Conservation (phyloP, 257 asterid species). For the Voacanga thouarsii region DNA sequence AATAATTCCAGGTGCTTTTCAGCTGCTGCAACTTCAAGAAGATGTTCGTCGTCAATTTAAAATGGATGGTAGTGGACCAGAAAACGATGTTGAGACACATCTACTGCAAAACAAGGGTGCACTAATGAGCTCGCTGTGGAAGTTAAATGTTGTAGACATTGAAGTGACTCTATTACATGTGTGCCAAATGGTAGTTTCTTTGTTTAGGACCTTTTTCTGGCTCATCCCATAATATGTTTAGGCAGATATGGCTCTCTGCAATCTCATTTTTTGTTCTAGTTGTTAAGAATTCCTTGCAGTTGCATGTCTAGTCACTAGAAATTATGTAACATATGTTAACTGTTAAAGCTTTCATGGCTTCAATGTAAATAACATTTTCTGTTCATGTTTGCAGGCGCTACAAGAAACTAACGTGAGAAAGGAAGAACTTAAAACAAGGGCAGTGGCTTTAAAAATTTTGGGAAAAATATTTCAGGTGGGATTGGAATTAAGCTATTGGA, state of each 20-base stretch:
- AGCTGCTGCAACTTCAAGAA: constrained; percentile 92
- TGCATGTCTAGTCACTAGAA: not conserved
- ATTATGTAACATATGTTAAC: not conserved
- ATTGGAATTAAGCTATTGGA: not conserved
- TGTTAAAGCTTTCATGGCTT: not conserved
- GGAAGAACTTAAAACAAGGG: constrained; percentile 67
- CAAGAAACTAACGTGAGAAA: constrained; percentile 61
- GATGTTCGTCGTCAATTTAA: constrained; percentile 61
- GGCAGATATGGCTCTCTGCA: not conserved
- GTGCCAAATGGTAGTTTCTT: constrained; percentile 67
- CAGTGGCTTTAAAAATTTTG: constrained; percentile 60
- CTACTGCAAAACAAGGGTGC: constrained; percentile 60
- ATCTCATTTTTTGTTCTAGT: not conserved
- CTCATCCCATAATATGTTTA: not conserved
- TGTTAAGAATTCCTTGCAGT: not conserved
- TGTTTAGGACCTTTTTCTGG: not conserved
- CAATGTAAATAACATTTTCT: not conserved
- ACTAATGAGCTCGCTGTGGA: constrained; percentile 81
- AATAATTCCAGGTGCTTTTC: constrained; percentile 68
- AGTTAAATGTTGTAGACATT: constrained; percentile 80
- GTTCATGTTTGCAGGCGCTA: constrained; percentile 47
- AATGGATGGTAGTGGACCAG: constrained; percentile 55
- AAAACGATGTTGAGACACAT: constrained; percentile 71
- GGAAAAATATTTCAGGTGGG: constrained; percentile 73
- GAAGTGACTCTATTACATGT: constrained; percentile 81